Conservation (phyloP, 768 basidiomycete genomes). For the Rhizopogon vinicolor region DNA sequence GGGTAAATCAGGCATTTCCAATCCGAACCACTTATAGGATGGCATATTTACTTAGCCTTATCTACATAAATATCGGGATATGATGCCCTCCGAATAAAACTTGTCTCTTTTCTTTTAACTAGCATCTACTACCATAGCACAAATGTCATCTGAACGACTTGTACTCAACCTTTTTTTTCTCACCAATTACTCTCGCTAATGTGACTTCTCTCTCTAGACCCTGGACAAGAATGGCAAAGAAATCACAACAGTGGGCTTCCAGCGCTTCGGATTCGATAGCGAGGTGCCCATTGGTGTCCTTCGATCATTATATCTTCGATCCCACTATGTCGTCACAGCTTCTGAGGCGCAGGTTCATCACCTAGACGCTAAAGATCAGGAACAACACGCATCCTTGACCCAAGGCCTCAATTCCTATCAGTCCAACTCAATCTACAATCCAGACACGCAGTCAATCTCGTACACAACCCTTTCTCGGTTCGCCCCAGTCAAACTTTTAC, state of each 20-base stretch:
- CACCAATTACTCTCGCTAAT: not conserved
- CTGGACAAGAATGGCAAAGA: constrained; percentile 72
- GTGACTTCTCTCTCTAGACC: constrained; percentile 33
- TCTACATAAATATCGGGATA: not conserved
- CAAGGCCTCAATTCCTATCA: constrained; percentile 51
- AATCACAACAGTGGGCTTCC: constrained; percentile 76
- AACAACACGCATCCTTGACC: constrained; percentile 50
- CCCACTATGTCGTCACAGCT: constrained; percentile 62
- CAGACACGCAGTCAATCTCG: constrained; percentile 75
- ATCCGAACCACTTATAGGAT: too few relatives aligned
- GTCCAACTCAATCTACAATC: constrained; percentile 84
- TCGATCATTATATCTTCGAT: constrained; percentile 83
- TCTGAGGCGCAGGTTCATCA: constrained; percentile 31
- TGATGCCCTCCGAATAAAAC: too few relatives aligned
- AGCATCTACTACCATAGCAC: constrained; percentile 14
- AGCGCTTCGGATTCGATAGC: constrained; percentile 88
- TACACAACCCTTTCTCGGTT: constrained; percentile 91
- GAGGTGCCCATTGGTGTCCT: constrained; percentile 76
- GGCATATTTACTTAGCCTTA: not conserved
- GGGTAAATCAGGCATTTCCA: not conserved
- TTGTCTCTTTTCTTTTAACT: not conserved
- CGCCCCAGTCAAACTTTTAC: constrained; percentile 86
- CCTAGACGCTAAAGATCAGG: constrained; percentile 34
- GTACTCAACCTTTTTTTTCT: constrained; percentile 7
- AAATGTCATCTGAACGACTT: constrained; percentile 12